Percentiles rank a stretch among this genome's conserved stretches.
These are phyloP conservation scores for Cercospora sp. DNA, from an alignment of 2,329 filamentous ascomycete species.

Conservation along the genomic window DNA sequence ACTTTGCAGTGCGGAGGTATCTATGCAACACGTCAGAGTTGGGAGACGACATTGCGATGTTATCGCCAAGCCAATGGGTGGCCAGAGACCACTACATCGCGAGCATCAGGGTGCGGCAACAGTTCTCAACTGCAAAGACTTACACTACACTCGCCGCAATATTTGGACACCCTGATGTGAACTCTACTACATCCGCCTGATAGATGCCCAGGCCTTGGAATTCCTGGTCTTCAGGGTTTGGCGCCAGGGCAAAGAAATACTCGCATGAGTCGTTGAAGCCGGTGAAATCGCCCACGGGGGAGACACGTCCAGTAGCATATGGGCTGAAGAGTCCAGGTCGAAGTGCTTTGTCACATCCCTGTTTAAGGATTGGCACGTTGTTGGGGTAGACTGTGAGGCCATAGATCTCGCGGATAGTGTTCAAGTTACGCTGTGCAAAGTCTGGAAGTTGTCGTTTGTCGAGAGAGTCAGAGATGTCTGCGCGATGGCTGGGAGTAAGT, in stretches of 20 bases:
- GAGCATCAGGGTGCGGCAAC: fast-evolving
- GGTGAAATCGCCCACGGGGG: slow-evolving; percentile 47
- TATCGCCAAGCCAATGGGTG: not conserved
- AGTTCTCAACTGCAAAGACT: not conserved
- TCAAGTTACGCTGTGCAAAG: slow-evolving; percentile 16
- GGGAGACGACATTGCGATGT: too few relatives aligned
- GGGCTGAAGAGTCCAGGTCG: slow-evolving; percentile 45
- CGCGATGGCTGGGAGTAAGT: not conserved
- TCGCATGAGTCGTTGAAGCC: slow-evolving; percentile 48
- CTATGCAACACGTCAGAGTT: not conserved
- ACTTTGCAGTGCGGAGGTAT: slow-evolving; percentile 23
- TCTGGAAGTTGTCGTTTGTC: slow-evolving; percentile 13
- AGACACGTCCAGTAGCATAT: slow-evolving; percentile 44
- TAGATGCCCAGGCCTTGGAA: slow-evolving; percentile 31
- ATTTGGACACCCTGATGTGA: slow-evolving; percentile 25
- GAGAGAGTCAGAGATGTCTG: not conserved
- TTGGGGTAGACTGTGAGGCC: slow-evolving; percentile 39
- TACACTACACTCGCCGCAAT: slow-evolving; percentile 28
- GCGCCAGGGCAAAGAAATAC: slow-evolving; percentile 50
- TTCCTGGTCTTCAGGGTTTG: slow-evolving; percentile 32
- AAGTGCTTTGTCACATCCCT: slow-evolving; percentile 40
- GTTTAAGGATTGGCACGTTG: slow-evolving; percentile 42
- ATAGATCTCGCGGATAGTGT: slow-evolving; percentile 17
- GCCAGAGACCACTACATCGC: too few relatives aligned
- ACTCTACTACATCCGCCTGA: slow-evolving; percentile 31